Evolutionary conservation across 495 filamentous ascomycete genomes (phyloP).

Genomic region (Parathielavia hyrcaniae): DNA sequence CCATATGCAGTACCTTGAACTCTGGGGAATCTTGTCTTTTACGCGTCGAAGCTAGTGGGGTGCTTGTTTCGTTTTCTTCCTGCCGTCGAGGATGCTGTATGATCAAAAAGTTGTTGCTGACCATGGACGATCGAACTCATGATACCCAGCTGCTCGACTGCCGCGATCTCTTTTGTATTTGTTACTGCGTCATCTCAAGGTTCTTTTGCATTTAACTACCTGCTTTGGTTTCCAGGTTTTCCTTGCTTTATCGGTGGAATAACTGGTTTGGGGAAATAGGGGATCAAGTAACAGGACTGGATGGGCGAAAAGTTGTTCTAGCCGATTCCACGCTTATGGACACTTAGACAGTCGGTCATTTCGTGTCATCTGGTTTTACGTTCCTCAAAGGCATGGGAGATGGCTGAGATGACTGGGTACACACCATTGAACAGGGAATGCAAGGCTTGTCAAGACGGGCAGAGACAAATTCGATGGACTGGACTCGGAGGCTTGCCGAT

Average conservation of each 20-base stretch:
- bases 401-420: neutral
- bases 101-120: conserved; percentile 26
- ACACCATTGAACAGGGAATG: neutral
- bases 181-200: neutral
- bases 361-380: conserved; percentile 1
- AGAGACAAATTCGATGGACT: conserved; percentile 1
- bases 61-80: neutral
- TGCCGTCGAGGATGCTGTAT: conserved; percentile 22
- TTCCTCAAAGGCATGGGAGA: neutral
- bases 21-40: neutral
- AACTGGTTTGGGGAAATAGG: neutral
- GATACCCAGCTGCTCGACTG: conserved; percentile 13
- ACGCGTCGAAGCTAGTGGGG: neutral
- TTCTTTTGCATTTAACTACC: neutral
- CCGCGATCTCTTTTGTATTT: neutral
- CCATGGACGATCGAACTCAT: conserved; percentile 16
- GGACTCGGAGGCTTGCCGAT: neutral
- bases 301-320: neutral
- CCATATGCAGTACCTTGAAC: conserved; percentile 4
- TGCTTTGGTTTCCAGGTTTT: neutral
- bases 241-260: neutral
- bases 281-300: neutral
- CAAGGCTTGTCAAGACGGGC: neutral
- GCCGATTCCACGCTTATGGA: conserved; percentile 1
- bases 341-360: neutral